phyloP scores from a whole-genome alignment of 371 early-diverging fungal genomes.

The Mortierella polycephala region DNA sequence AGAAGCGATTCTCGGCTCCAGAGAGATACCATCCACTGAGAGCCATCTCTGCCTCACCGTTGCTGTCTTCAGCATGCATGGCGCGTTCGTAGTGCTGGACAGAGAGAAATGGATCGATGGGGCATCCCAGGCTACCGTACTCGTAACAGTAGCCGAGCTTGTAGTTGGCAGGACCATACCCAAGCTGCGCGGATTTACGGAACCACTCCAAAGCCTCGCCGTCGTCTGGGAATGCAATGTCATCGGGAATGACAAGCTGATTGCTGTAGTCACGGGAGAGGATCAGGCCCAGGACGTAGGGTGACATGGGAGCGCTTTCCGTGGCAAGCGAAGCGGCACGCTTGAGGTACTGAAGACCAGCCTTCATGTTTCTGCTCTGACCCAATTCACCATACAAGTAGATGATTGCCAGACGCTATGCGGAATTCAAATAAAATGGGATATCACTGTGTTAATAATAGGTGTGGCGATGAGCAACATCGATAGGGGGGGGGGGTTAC shows the following conservation, averaged over 20 bases:
- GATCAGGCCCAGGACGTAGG: slow-evolving; percentile 75
- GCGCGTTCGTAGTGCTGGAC: slow-evolving; percentile 86
- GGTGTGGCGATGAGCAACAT: too few relatives aligned
- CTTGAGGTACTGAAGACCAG: slow-evolving; percentile 79
- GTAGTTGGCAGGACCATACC: slow-evolving; percentile 76
- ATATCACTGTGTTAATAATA: neutral
- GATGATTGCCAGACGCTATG: slow-evolving; percentile 65
- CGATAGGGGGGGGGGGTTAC: too few relatives aligned
- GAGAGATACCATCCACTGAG: slow-evolving; percentile 97
- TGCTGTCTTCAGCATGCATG: slow-evolving; percentile 86
- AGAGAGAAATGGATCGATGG: slow-evolving; percentile 75
- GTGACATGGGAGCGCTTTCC: slow-evolving; percentile 72
- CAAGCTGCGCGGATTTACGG: slow-evolving; percentile 65
- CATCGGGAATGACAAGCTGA: slow-evolving; percentile 51
- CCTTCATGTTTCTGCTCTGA: slow-evolving; percentile 65
- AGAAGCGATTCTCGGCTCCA: slow-evolving; percentile 80
- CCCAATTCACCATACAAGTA: slow-evolving; percentile 74
- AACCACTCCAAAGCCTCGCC: slow-evolving; percentile 58
- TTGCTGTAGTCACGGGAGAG: slow-evolving; percentile 53
- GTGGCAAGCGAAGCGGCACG: slow-evolving; percentile 74
- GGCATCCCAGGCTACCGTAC: slow-evolving; percentile 71
- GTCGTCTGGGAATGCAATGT: slow-evolving; percentile 56
- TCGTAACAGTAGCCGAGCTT: slow-evolving; percentile 90
- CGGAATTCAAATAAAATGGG: neutral
- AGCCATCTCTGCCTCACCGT: slow-evolving; percentile 88